Conservation (phyloP, 225 moss, liverwort and hornwort species). For the Sphagnum contortum region DNA sequence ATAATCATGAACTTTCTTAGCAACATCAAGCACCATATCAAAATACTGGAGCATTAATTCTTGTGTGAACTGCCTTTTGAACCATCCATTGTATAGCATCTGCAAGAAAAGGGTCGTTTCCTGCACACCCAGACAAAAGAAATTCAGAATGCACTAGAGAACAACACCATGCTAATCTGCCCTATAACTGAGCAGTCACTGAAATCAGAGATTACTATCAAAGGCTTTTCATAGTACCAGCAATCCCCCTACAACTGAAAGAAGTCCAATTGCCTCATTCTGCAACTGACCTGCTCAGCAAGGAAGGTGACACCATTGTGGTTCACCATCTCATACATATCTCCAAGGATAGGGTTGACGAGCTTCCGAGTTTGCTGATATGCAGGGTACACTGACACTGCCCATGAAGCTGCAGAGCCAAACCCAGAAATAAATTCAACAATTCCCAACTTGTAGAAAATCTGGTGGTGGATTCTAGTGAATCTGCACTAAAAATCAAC, state of each 20-base stretch:
- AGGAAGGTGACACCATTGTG: conserved; percentile 79
- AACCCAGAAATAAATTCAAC: background rate
- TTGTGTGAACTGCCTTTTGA: conserved; percentile 74
- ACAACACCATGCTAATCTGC: background rate
- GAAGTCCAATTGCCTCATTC: background rate
- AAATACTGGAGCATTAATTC: conserved; percentile 78
- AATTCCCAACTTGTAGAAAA: too few relatives aligned
- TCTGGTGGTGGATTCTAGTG: too few relatives aligned
- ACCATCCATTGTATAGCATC: conserved; percentile 79
- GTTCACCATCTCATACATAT: conserved; percentile 92
- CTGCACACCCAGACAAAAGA: conserved; percentile 21
- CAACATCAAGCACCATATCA: too few relatives aligned
- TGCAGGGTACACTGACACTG: conserved; percentile 82
- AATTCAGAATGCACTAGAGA: too few relatives aligned
- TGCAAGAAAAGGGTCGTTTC: conserved; percentile 88
- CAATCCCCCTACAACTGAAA: too few relatives aligned
- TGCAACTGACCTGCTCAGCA: conserved; percentile 62
- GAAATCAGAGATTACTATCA: too few relatives aligned
- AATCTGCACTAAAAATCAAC: too few relatives aligned
- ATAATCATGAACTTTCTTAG: too few relatives aligned
- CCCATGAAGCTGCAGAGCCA: conserved; percentile 49
- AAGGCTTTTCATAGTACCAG: too few relatives aligned
- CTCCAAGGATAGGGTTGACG: conserved; percentile 93
- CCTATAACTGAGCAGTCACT: too few relatives aligned
- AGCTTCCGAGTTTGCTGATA: conserved; percentile 86